phyloP scores from a whole-genome alignment of 805 yeast genomes.

The Candida qinlingensis region DNA sequence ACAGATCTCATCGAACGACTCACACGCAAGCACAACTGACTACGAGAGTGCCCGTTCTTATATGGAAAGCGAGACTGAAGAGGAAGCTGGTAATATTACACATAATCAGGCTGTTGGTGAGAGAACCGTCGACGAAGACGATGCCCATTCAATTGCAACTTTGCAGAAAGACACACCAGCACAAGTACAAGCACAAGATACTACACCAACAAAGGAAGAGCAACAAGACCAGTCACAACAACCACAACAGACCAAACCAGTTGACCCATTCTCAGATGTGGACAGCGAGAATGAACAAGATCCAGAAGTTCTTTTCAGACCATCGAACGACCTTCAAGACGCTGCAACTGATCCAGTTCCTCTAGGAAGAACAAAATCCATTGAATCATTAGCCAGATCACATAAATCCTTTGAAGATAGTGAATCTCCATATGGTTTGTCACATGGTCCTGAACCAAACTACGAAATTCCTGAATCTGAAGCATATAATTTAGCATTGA shows the following conservation, averaged over 20 bases:
- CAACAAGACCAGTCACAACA: neutral
- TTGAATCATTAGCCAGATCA: constrained; percentile 11
- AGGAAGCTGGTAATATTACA: neutral
- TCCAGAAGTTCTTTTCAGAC: neutral
- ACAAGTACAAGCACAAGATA: neutral
- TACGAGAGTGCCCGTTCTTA: constrained; percentile 23
- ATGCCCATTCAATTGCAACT: neutral
- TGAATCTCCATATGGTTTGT: constrained; percentile 6
- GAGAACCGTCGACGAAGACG: neutral
- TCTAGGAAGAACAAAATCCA: constrained; percentile 2
- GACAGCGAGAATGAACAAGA: neutral
- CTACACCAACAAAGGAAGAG: neutral
- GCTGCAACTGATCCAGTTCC: constrained; percentile 4
- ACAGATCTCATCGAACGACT: constrained; percentile 2
- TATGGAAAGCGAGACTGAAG: constrained; percentile 1
- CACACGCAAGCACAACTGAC: constrained; percentile 14
- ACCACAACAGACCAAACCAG: too few species aligned
- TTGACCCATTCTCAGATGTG: too few species aligned
- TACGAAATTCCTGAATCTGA: constrained; percentile 16
- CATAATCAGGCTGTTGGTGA: neutral
- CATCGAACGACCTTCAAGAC: constrained; percentile 3
- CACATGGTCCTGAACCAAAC: neutral
- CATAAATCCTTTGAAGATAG: constrained; percentile 14
- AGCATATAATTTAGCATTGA: constrained; percentile 19
- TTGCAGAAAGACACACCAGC: neutral